phyloP scores from a whole-genome alignment of 1,284 basidiomycete species.

The Bjerkandera adusta region DNA sequence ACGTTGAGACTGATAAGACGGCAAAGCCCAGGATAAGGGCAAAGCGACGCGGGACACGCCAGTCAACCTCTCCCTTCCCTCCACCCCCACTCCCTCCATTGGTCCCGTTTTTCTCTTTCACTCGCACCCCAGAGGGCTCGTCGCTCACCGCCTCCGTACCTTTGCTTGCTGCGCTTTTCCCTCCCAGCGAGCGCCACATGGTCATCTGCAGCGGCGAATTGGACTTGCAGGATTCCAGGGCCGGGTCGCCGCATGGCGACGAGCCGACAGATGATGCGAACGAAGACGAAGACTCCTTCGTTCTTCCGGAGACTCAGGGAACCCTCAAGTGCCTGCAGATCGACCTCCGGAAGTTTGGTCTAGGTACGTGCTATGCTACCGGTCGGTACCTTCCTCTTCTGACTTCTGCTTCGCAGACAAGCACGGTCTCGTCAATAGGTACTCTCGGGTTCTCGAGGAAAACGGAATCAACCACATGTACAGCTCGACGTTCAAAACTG shows the following conservation, averaged over 20 bases:
- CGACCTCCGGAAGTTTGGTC: constrained; percentile 64
- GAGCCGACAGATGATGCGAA: constrained; percentile 28
- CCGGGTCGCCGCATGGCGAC: constrained; percentile 33
- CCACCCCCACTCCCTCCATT: constrained; percentile 18
- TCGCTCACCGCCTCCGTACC: constrained; percentile 66
- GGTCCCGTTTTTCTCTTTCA: constrained; percentile 74
- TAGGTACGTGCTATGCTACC: constrained; percentile 43
- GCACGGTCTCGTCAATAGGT: constrained; percentile 73
- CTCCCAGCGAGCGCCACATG: constrained; percentile 66
- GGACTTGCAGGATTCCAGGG: constrained; percentile 50
- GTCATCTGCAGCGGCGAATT: constrained; percentile 68
- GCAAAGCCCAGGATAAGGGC: not conserved
- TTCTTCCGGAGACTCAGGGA: constrained; percentile 29
- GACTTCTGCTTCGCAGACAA: constrained; percentile 45
- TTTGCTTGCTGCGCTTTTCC: constrained; percentile 62
- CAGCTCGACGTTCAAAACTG: constrained; percentile 81
- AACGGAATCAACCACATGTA: constrained; percentile 82
- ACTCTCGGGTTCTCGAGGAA: constrained; percentile 68
- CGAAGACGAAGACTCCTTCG: constrained; percentile 30
- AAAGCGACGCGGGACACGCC: not conserved
- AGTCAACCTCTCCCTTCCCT: not conserved
- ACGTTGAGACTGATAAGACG: constrained; percentile 7
- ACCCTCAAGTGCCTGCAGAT: constrained; percentile 66
- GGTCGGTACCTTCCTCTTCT: constrained; percentile 1
- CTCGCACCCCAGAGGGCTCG: constrained; percentile 71